Percentiles rank a stretch among this genome's conserved stretches.
These are phyloP conservation scores for Magnaporthiopsis poae DNA, from an alignment of 2,329 filamentous ascomycete species.

Conservation along the genomic window DNA sequence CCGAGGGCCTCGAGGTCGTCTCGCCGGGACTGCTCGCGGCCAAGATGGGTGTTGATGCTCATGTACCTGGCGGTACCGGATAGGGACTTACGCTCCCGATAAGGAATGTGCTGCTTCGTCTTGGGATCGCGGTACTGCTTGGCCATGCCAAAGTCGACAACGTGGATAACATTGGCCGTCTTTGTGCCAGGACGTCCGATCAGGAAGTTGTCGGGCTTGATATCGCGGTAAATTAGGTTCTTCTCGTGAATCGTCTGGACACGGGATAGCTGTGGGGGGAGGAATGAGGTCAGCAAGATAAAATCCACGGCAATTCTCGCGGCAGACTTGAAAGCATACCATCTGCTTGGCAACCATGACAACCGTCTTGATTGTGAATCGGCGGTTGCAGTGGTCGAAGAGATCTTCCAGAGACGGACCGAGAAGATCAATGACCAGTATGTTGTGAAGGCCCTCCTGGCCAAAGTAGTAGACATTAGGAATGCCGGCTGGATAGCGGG, in stretches of 20 bases:
- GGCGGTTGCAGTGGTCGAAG: slow-evolving; percentile 91
- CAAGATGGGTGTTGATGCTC: slow-evolving; percentile 98
- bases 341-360: slow-evolving; percentile 99
- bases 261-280: slow-evolving; percentile 57
- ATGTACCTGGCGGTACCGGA: slow-evolving; percentile 96
- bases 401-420: slow-evolving; percentile 91
- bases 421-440: slow-evolving; percentile 91
- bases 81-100: slow-evolving; percentile 89
- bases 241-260: slow-evolving; percentile 95
- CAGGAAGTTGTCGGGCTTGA: slow-evolving; percentile 98
- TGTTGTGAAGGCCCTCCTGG: slow-evolving; percentile 96
- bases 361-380: slow-evolving; percentile 93
- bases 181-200: slow-evolving; percentile 88
- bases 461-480: slow-evolving; percentile 99
- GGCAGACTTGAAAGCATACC: slow-evolving; percentile 36
- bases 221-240: slow-evolving; percentile 97
- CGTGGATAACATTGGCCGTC: slow-evolving; percentile 93
- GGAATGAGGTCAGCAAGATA: neutral
- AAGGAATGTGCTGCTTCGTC: slow-evolving; percentile 97
- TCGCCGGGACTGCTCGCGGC: slow-evolving; percentile 86
- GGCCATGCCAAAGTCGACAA: slow-evolving; percentile 98
- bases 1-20: slow-evolving; percentile 87
- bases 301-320: no score
- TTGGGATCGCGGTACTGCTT: slow-evolving; percentile 99
- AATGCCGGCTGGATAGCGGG: slow-evolving; percentile 63